These are phyloP conservation scores for Podila epicladia DNA, from an alignment of 192 early-diverging fungal species.

Conservation along the genomic window DNA sequence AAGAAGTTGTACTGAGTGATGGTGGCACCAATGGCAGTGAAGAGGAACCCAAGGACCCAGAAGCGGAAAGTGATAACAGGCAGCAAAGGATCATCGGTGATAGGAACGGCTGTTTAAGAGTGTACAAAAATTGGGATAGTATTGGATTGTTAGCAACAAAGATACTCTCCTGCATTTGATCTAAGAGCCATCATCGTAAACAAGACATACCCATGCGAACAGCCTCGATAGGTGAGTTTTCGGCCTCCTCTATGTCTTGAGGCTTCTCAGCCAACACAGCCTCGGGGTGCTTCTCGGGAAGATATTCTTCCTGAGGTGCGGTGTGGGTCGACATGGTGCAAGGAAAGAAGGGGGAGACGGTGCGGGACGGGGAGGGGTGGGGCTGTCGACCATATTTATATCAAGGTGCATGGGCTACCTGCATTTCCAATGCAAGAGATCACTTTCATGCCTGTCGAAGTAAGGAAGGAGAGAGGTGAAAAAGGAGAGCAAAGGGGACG, in stretches of 20 bases:
- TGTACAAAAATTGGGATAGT: neutral
- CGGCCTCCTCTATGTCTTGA: too few species aligned
- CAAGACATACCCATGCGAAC: neutral
- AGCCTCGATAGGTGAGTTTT: neutral
- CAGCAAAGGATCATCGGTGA: conserved; percentile 50
- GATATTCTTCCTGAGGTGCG: neutral
- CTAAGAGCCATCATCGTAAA: neutral
- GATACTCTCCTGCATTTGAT: neutral
- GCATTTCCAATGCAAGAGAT: neutral
- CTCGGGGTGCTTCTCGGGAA: neutral
- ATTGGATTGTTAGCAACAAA: neutral
- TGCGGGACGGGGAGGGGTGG: neutral
- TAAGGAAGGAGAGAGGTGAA: neutral
- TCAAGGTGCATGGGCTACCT: too few species aligned
- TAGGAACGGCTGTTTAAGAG: conserved; percentile 15
- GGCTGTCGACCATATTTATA: too few species aligned
- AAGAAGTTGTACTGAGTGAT: conserved; percentile 38
- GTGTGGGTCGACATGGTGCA: neutral
- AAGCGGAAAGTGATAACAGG: conserved; percentile 53
- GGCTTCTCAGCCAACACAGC: neutral
- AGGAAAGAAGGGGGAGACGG: neutral
- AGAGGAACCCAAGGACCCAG: conserved; percentile 53
- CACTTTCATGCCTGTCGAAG: neutral
- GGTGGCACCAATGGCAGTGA: conserved; percentile 31
- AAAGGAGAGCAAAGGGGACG: too few species aligned